Conservation (phyloP, 2,329 filamentous ascomycete genomes). For the Pseudogymnoascus sp. region DNA sequence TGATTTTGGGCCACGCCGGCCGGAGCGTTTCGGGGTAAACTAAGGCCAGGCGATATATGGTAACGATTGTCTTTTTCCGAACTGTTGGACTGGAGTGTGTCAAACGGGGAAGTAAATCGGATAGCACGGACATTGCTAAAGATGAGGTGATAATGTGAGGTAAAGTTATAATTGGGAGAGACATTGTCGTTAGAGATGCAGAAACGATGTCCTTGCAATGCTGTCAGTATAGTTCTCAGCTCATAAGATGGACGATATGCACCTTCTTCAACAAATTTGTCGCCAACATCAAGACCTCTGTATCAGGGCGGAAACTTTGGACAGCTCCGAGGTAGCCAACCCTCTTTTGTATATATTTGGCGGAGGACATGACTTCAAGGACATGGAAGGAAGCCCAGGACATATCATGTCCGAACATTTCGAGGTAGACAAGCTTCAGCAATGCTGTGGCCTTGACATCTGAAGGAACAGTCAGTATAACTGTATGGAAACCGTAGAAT, state of each 20-base stretch:
- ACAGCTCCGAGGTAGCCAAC: conserved; percentile 92
- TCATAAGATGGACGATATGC: conserved; percentile 7
- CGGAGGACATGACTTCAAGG: conserved; percentile 95
- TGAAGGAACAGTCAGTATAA: conserved; percentile 28
- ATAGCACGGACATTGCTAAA: conserved; percentile 79
- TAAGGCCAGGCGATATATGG: conserved; percentile 82
- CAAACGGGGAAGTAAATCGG: conserved; percentile 77
- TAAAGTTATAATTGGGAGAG: conserved; percentile 79
- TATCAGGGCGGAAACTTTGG: conserved; percentile 91
- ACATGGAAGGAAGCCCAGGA: conserved; percentile 99
- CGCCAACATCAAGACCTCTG: conserved; percentile 93
- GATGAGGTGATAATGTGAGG: conserved; percentile 91
- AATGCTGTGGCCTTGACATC: conserved; percentile 95
- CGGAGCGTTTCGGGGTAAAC: conserved; percentile 94
- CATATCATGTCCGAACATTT: conserved; percentile 99
- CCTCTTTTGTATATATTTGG: conserved; percentile 90
- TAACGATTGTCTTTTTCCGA: conserved; percentile 93
- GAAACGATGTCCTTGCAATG: conserved; percentile 59
- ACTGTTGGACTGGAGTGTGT: conserved; percentile 79
- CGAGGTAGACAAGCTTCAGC: conserved; percentile 91
- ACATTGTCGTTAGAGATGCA: conserved; percentile 66
- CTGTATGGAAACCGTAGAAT: neutral
- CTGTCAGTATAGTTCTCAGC: conserved; percentile 7
- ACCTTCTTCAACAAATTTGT: conserved; percentile 96
- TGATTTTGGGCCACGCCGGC: conserved; percentile 94